Base-by-base conservation (phyloP, 768 basidiomycete genomes). In the Gymnopilus junonius region DNA sequence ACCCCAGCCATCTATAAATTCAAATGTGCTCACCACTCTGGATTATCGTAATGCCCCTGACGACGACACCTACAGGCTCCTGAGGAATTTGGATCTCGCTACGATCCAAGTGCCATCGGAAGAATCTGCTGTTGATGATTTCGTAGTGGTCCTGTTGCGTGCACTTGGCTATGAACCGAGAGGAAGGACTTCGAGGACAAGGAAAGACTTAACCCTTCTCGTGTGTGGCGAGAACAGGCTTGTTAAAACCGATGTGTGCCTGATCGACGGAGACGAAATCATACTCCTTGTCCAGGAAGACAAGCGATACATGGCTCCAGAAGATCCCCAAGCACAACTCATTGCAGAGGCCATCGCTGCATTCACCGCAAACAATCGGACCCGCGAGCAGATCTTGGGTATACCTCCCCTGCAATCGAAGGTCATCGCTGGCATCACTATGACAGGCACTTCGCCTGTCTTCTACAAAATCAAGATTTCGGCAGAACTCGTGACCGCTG, bases 51-150 rank as follows among this genome's bases (percentile, higher is more conserved):
- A 59, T 32, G 39, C 60, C n/a, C 12, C 37, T 27, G 57, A 72
- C 37, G 61, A 65, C 8, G 56, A 62, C 43, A 31, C 60, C 43
- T 69, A 62, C 50, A 27, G 50, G 3, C 53, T 69, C 37, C 37
- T 75, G 11, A 39, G 29, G 3, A 21, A 25, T 35, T 53, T 74
- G 61, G 69, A 74, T 55, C 67, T 71, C 21, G 71, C 71, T 2
- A 70, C 65, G 70, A 46, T 40, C 46, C 60, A 59, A 10, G 54
- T 40, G 10, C 51, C 58, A 23, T 46, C 56, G 8, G 72, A 70
- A 21, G 74, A 76, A 59, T 70, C 75, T n/a, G 74, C 76, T 27
- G 79, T 78, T 17, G 68, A 69, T 43, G 76, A 79, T 64, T 78
- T 80, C 60, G 63, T 66, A 3, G 69, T 73, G 14, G 32, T 61